Conservation (phyloP, 2,329 filamentous ascomycete species). For the Calycina marina region DNA sequence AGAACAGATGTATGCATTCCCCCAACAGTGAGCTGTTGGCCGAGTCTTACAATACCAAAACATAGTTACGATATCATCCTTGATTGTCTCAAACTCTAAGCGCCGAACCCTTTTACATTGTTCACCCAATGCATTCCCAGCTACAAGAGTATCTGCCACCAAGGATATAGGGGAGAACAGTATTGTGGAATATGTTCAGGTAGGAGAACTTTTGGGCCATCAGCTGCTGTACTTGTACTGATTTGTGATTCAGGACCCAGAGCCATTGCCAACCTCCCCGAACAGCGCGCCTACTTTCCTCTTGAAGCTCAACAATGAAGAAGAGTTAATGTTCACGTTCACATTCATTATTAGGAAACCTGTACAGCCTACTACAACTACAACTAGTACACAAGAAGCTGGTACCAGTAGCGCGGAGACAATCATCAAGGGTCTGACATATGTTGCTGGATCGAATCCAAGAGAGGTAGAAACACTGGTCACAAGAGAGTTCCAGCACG, state of each 20-base stretch:
- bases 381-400: conserved; percentile 34
- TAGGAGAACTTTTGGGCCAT: conserved; percentile 25
- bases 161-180: conserved; percentile 59
- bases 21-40: too few relatives aligned
- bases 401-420: conserved; percentile 47
- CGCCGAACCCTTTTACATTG: conserved; percentile 66
- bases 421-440: conserved; percentile 76
- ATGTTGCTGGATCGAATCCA: conserved; percentile 72
- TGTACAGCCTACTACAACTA: conserved; percentile 25
- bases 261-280: conserved; percentile 48
- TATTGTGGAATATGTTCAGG: conserved; percentile 85
- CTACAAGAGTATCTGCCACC: conserved; percentile 59
- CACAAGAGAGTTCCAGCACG: conserved; percentile 88
- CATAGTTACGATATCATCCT: conserved; percentile 72
- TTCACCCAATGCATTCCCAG: conserved; percentile 76
- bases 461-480: conserved; percentile 88
- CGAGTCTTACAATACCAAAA: too few relatives aligned
- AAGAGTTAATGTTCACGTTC: conserved; percentile 87
- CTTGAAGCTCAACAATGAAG: conserved; percentile 75
- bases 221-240: conserved; percentile 10
- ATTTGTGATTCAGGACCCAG: conserved; percentile 52
- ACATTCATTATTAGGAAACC: conserved; percentile 64
- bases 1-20: conserved; percentile 65
- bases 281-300: conserved; percentile 55
- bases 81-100: conserved; percentile 67